phyloP scores from a whole-genome alignment of 2,329 filamentous ascomycete species.

The Akanthomyces lecanii region DNA sequence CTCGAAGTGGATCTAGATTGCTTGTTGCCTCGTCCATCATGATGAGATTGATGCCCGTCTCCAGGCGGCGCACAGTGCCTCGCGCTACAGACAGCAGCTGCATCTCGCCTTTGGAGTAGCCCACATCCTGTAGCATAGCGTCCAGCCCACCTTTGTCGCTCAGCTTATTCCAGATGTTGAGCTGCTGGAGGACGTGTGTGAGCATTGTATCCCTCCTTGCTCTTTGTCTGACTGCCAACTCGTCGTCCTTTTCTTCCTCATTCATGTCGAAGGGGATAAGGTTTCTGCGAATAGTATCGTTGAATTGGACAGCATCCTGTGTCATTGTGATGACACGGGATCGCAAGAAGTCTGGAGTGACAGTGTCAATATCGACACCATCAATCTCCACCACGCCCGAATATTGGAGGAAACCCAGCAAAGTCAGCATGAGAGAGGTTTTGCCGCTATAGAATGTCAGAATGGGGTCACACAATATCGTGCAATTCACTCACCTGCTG shows the following conservation, averaged over 20 bases:
- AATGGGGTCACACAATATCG: no score
- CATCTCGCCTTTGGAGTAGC: not conserved
- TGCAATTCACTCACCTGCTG: no score
- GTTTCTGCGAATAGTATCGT: conserved; percentile 40
- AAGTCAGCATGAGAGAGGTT: not conserved
- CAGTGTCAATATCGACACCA: conserved; percentile 34
- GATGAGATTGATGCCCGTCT: not conserved
- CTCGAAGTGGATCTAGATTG: not conserved
- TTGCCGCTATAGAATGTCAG: conserved; percentile 1
- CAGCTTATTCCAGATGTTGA: not conserved
- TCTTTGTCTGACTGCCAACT: not conserved
- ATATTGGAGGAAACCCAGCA: conserved; percentile 1
- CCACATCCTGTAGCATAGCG: not conserved
- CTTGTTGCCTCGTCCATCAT: conserved; percentile 7
- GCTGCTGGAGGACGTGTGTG: not conserved
- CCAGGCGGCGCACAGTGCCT: not conserved
- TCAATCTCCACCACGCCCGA: conserved; percentile 36
- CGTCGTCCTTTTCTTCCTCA: not conserved
- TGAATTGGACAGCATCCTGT: conserved; percentile 42
- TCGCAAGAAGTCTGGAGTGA: conserved; percentile 38
- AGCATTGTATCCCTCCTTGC: not conserved
- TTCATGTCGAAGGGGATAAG: conserved; percentile 21
- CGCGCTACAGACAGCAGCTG: conserved; percentile 2
- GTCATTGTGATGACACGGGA: conserved; percentile 39
- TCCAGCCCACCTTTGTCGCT: not conserved